Evolutionary conservation across 1,139 yeast species (phyloP).

Genomic region (Casaregolazyma suthepensis): DNA sequence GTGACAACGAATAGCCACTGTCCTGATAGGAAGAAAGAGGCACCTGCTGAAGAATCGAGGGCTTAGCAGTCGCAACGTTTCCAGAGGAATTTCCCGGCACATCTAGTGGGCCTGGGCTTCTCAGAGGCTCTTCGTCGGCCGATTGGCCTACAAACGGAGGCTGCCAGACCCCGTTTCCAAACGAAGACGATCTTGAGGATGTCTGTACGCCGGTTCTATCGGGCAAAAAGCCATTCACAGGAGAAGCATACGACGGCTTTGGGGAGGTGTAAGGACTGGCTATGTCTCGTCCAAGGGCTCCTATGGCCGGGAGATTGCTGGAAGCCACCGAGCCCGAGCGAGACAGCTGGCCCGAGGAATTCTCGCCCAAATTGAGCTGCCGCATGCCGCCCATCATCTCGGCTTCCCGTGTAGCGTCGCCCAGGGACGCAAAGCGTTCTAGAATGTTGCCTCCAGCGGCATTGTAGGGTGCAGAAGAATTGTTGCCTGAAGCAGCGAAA

Average conservation of each 20-base stretch:
- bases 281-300: not conserved
- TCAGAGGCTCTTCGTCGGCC: constrained; percentile 5
- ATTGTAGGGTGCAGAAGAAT: not conserved
- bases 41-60: not conserved
- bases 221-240: constrained; percentile 2
- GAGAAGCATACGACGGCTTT: constrained; percentile 15
- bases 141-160: constrained; percentile 1
- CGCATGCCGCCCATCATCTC: constrained; percentile 39
- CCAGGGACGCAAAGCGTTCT: constrained; percentile 60
- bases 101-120: constrained; percentile 1
- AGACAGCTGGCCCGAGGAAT: not conserved
- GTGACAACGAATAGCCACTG: not conserved
- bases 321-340: constrained; percentile 3
- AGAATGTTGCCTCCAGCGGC: constrained; percentile 6
- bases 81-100: not conserved
- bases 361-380: constrained; percentile 7
- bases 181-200: constrained; percentile 8
- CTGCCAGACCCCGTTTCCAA: constrained; percentile 10
- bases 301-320: constrained; percentile 6
- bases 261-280: constrained; percentile 22
- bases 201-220: constrained; percentile 5
- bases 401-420: constrained; percentile 73
- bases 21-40: not conserved
- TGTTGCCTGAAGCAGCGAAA: not conserved
- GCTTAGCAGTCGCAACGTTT: not conserved